phyloP scores from a whole-genome alignment of 169 alveolate species.

The Plasmodium vivax region DNA sequence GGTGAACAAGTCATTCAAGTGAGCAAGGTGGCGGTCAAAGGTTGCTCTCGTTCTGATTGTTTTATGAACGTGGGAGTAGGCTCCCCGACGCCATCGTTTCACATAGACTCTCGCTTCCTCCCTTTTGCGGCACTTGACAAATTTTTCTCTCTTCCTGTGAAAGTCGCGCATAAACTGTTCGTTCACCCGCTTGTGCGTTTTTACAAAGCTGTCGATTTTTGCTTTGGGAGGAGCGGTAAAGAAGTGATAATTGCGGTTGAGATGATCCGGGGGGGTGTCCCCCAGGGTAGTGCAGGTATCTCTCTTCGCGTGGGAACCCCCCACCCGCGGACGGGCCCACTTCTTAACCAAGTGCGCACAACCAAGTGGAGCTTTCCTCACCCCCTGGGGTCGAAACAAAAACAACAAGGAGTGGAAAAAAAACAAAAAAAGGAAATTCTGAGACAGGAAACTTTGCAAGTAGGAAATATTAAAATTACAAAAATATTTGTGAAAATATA shows the following conservation, averaged over 20 bases:
- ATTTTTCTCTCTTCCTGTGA: background rate
- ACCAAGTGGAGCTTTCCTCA: background rate
- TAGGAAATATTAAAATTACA: conserved; percentile 7
- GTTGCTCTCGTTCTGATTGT: background rate
- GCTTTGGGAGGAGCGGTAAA: background rate
- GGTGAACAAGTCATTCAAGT: background rate
- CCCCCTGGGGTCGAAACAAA: background rate
- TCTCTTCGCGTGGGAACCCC: background rate
- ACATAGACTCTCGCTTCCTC: background rate
- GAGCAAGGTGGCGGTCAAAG: background rate
- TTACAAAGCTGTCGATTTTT: background rate
- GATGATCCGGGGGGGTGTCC: background rate
- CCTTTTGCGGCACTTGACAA: background rate
- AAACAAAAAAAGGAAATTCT: conserved; percentile 13
- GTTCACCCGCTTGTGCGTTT: background rate
- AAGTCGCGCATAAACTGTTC: background rate
- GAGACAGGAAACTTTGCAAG: background rate
- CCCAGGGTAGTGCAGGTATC: background rate
- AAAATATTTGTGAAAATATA: conserved; percentile 6
- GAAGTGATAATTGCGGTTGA: too few relatives aligned
- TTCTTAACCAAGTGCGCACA: background rate
- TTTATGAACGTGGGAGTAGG: background rate
- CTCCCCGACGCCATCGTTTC: background rate
- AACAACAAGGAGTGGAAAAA: conserved; percentile 1
- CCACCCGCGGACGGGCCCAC: background rate